A percentile compares a stretch with the other conserved stretches of the same genome.
These are phyloP conservation scores for Moringa oleifera DNA, from an alignment of 345 rosid species.

Conservation along the genomic window DNA sequence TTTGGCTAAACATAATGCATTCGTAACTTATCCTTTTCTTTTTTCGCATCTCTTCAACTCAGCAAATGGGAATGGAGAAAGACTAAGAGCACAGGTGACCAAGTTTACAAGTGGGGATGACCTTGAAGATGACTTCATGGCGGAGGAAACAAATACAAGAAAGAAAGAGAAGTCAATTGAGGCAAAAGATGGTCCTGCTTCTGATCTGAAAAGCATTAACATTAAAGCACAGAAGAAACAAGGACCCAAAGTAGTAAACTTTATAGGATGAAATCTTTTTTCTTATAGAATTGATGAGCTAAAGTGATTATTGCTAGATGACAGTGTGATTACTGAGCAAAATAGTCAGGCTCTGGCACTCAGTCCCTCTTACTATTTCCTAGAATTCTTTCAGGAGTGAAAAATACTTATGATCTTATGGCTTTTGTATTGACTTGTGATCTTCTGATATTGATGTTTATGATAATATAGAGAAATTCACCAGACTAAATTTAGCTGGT, in stretches of 20 bases:
- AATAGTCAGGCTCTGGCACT: too few relatives aligned
- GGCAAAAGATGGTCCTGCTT: constrained; percentile 11
- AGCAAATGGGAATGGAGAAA: constrained; percentile 33
- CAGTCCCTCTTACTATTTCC: too few relatives aligned
- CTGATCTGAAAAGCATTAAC: constrained; percentile 22
- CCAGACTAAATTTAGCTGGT: too few relatives aligned
- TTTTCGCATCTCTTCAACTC: constrained; percentile 19
- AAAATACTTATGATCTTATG: too few relatives aligned
- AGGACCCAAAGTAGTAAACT: constrained; percentile 70
- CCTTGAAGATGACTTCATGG: constrained; percentile 75
- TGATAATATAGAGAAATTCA: too few relatives aligned
- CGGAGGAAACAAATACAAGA: constrained; percentile 23
- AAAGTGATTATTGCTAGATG: too few relatives aligned
- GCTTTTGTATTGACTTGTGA: too few relatives aligned
- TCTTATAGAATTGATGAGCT: not conserved
- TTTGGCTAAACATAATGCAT: constrained; percentile 12
- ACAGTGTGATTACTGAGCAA: too few relatives aligned
- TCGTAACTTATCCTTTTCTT: constrained; percentile 2
- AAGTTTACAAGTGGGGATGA: constrained; percentile 78
- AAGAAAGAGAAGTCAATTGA: constrained; percentile 27
- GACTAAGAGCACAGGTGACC: constrained; percentile 52
- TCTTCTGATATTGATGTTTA: too few relatives aligned
- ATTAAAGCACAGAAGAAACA: constrained; percentile 44
- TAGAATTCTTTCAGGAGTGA: too few relatives aligned
- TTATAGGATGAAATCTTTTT: constrained; percentile 35